Evolutionary conservation across 2,329 filamentous ascomycete species (phyloP).

Genomic region (Microcera coccophila): DNA sequence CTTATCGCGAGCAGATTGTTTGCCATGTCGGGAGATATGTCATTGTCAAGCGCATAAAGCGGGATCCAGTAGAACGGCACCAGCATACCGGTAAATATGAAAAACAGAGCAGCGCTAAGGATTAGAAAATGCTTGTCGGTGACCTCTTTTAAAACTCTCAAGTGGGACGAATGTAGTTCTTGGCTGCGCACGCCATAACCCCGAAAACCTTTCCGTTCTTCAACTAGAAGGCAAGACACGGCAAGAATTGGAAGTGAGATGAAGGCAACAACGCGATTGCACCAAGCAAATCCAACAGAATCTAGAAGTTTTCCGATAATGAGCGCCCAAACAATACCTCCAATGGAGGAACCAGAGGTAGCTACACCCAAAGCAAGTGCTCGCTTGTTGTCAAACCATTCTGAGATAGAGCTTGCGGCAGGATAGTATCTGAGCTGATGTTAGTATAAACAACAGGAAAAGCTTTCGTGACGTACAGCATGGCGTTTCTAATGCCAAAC

Average conservation of each 20-base stretch:
- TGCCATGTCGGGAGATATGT: slow-evolving; percentile 46
- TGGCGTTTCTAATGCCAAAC: slow-evolving; percentile 38
- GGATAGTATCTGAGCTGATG: slow-evolving; percentile 24
- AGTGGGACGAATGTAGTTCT: slow-evolving; percentile 7
- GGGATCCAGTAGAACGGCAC: slow-evolving; percentile 36
- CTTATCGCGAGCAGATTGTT: slow-evolving; percentile 61
- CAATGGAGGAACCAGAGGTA: slow-evolving; percentile 30
- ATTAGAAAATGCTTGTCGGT: slow-evolving; percentile 22
- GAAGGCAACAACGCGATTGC: slow-evolving; percentile 19
- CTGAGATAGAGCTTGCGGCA: slow-evolving; percentile 25
- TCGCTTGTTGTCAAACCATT: slow-evolving; percentile 31
- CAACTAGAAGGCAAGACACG: slow-evolving; percentile 27
- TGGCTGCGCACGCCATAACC: slow-evolving; percentile 14
- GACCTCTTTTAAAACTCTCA: slow-evolving; percentile 26
- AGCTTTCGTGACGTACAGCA: slow-evolving; percentile 28
- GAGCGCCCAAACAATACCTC: slow-evolving; percentile 31
- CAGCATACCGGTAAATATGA: slow-evolving; percentile 29
- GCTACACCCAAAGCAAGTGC: slow-evolving; percentile 31
- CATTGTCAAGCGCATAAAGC: slow-evolving; percentile 47
- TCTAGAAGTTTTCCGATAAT: slow-evolving; percentile 18
- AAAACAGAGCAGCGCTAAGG: slow-evolving; percentile 20
- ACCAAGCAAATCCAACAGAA: slow-evolving; percentile 7
- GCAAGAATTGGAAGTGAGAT: slow-evolving; percentile 25
- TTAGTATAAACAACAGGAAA: neutral
- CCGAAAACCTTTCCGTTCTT: slow-evolving; percentile 18